phyloP scores from a whole-genome alignment of 108 stramenopile species.

The Chaetoceros tenuissimus region DNA sequence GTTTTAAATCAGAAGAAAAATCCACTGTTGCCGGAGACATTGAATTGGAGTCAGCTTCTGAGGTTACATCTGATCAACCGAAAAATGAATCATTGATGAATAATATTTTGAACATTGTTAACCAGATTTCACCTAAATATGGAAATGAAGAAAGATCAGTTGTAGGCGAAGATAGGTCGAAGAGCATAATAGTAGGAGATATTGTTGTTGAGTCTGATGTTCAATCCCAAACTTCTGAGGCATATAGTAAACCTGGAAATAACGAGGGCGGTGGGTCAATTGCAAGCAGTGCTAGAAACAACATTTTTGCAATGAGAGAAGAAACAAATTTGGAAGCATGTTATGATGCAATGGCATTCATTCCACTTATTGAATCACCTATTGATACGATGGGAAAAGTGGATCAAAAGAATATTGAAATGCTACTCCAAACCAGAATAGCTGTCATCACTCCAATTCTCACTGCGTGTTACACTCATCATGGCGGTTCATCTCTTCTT shows the following conservation, averaged over 20 bases:
- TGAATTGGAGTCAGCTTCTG: neutral
- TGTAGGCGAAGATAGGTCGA: neutral
- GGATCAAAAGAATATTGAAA: conserved; percentile 9
- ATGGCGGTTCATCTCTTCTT: conserved; percentile 72
- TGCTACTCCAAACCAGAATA: conserved; percentile 37
- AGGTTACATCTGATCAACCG: neutral
- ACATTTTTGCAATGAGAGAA: conserved; percentile 18
- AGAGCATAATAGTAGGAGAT: neutral
- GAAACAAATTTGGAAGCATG: conserved; percentile 32
- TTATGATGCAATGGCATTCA: conserved; percentile 61
- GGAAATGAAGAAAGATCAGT: neutral
- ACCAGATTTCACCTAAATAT: neutral
- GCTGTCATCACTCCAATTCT: conserved; percentile 66
- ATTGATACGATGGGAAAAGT: neutral
- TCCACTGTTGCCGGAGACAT: neutral
- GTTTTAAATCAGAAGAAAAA: neutral
- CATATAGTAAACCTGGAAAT: neutral
- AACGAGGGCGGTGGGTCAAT: neutral
- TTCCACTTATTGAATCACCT: conserved; percentile 45
- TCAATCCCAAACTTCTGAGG: too few relatives aligned
- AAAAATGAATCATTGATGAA: neutral
- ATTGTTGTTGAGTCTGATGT: too few relatives aligned
- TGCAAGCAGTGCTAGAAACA: neutral
- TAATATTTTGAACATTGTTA: neutral
- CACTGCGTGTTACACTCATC: conserved; percentile 82